Conservation (phyloP, 2,329 filamentous ascomycete species). For the Aureobasidium sp. region DNA sequence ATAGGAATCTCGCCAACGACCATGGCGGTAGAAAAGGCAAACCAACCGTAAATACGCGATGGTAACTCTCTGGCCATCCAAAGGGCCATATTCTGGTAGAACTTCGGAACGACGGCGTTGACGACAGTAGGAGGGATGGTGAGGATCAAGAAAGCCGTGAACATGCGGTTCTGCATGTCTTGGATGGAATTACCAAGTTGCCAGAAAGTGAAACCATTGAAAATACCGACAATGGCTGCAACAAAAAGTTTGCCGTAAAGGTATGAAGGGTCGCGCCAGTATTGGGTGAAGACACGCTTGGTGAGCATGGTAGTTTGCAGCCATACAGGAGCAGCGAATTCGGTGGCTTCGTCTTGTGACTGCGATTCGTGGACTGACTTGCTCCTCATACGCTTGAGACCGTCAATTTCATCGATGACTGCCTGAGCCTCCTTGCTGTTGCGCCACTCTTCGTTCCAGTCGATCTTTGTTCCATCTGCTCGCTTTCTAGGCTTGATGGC, state of each 20-base stretch:
- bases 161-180: conserved; percentile 71
- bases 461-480: conserved; percentile 46
- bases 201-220: conserved; percentile 75
- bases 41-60: conserved; percentile 67
- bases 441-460: conserved; percentile 71
- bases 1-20: conserved; percentile 65
- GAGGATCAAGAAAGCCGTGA: conserved; percentile 55
- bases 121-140: conserved; percentile 60
- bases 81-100: conserved; percentile 61
- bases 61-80: conserved; percentile 69
- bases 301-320: conserved; percentile 59
- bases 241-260: conserved; percentile 70
- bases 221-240: conserved; percentile 61
- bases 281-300: conserved; percentile 60
- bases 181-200: conserved; percentile 54
- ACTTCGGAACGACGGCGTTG: conserved; percentile 68
- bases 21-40: conserved; percentile 66
- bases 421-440: conserved; percentile 52
- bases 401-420: conserved; percentile 56
- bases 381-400: conserved; percentile 50
- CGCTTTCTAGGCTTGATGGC: conserved; percentile 49
- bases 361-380: conserved; percentile 29
- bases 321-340: conserved; percentile 55
- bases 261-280: conserved; percentile 70
- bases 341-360: conserved; percentile 15